Evolutionary conservation across 2,329 filamentous ascomycete species (phyloP).

Genomic region (Mollisia scopiformis): DNA sequence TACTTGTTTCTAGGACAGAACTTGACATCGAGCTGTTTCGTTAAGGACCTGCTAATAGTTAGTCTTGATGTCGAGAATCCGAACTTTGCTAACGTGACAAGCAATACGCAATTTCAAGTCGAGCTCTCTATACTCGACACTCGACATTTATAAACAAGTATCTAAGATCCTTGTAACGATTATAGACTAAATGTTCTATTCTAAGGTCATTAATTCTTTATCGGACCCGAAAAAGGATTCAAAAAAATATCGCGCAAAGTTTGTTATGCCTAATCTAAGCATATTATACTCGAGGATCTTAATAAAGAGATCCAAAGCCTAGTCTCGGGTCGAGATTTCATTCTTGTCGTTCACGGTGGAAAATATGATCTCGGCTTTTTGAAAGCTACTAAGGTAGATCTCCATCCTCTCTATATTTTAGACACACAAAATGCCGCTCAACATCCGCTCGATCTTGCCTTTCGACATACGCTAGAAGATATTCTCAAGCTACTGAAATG

Average conservation of each 20-base stretch:
- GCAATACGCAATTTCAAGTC: not conserved
- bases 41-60: slow-evolving; percentile 5
- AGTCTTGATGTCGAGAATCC: slow-evolving; percentile 5
- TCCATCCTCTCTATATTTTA: not conserved
- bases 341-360: slow-evolving; percentile 7
- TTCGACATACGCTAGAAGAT: slow-evolving; percentile 6
- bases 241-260: not conserved
- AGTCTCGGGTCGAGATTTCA: slow-evolving; percentile 1
- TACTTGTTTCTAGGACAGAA: not conserved
- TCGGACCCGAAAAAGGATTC: slow-evolving; percentile 1
- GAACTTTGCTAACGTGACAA: not conserved
- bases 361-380: not conserved
- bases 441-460: slow-evolving; percentile 8
- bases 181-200: not conserved
- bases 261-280: slow-evolving; percentile 6
- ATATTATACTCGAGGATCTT: not conserved
- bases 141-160: not conserved
- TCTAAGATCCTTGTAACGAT: not conserved
- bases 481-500: slow-evolving; percentile 10
- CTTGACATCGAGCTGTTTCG: not conserved
- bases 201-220: not conserved
- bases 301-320: not conserved
- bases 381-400: not conserved
- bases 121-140: slow-evolving; percentile 7
- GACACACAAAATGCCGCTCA: slow-evolving; percentile 12